Conservation (phyloP, 2,329 filamentous ascomycete genomes). For the Pseudofabraea citricarpa region DNA sequence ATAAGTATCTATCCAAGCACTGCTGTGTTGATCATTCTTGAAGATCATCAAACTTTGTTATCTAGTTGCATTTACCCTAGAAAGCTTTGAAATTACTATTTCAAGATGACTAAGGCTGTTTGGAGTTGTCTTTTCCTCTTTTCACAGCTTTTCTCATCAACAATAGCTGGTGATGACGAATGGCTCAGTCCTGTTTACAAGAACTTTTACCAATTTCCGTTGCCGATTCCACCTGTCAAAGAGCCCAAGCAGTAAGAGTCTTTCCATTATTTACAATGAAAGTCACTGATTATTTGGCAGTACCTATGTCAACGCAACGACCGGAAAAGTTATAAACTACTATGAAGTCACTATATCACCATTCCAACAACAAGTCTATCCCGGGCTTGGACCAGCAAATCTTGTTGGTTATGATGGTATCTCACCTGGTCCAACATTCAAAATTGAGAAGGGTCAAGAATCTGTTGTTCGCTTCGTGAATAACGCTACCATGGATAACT, state of each 20-base stretch:
- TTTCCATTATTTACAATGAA: no score
- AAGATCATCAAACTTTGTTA: background rate
- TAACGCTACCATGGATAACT: conserved; percentile 15
- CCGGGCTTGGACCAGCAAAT: conserved; percentile 26
- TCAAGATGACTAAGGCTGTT: background rate
- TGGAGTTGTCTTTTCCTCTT: background rate
- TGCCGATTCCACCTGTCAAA: background rate
- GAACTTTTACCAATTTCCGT: background rate
- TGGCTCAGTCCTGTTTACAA: background rate
- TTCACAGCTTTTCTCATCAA: background rate
- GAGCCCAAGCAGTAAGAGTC: no score
- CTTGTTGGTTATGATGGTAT: conserved; percentile 48
- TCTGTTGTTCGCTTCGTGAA: conserved; percentile 34
- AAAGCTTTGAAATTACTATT: background rate
- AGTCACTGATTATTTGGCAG: no score
- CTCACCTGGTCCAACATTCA: conserved; percentile 46
- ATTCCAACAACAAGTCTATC: background rate
- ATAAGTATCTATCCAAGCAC: background rate
- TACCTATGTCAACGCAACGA: background rate
- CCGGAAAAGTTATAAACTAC: background rate
- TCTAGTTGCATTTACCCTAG: background rate
- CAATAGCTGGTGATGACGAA: background rate
- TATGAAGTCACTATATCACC: background rate
- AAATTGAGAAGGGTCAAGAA: conserved; percentile 42
- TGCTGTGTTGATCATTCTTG: background rate